Evolutionary conservation across 306 rosid species (phyloP), one percentile per base, ranked within the genome.

Genomic region (Geum urbanum): DNA sequence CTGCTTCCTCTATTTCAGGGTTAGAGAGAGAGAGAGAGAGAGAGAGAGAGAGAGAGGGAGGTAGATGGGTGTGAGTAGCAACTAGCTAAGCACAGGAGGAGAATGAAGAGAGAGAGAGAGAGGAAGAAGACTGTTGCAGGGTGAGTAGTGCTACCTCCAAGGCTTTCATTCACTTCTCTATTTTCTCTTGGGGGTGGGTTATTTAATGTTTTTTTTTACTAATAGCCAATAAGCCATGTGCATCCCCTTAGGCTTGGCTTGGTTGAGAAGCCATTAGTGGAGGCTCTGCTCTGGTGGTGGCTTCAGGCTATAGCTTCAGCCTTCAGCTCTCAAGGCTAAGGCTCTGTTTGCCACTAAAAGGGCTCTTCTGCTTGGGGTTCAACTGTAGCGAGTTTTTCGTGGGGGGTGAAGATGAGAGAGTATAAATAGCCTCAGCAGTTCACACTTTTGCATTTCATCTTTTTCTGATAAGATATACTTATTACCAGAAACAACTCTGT

Each of bases 401-500:
- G 3, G 37, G 37, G 3, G 45, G 45, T 7, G 46, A 43, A 43
- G 46, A 43, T 7, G 46, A 32, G 37, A 1, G 11, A 32, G 37
- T 43, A 43, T 43, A 43, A 43, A 43, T 43, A 43, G 46, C 46
- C 37, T 32, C 37, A 32, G 8, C 46, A 43, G 46, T 10, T 43
- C 46, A 53, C 73, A 67, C 79, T 73, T 78, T 76, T 83, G 74
- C 13, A 46, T 72, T 70, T 63, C 64, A 71, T 65, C 59, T 74
- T 56, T 22, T 43, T 43, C 37, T 32, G 37, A 32, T 32, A 32
- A 22, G 6, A 19, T 41, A 39, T 72, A 76, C 74, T 77, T 69
- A 84, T 77, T 69, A 72, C 75, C 14, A 76, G 81, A 71, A 59
- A 60, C 87, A 82, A 71, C 10, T 8, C n/a, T 73, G 81, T 80